phyloP scores from a whole-genome alignment of 768 basidiomycete genomes.

The Lactifluus hygrophoroides region DNA sequence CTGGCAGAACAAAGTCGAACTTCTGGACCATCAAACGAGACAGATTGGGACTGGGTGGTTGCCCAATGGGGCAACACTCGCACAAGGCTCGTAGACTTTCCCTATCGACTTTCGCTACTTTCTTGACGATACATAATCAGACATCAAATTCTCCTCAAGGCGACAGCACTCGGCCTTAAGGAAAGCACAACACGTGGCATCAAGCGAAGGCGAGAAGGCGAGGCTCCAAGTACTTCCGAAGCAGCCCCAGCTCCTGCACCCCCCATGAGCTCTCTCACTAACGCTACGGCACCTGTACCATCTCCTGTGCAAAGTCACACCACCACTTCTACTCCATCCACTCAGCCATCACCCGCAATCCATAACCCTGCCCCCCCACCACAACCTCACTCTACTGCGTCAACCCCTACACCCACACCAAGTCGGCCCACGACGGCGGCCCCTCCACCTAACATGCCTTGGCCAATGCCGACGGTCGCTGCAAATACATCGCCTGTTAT shows the following conservation, averaged over 20 bases:
- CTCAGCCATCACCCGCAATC: conserved; percentile 19
- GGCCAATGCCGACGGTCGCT: conserved; percentile 22
- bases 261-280: conserved; percentile 12
- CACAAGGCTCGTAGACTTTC: conserved; percentile 46
- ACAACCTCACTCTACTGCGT: conserved; percentile 10
- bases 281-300: conserved; percentile 1
- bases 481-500: conserved; percentile 20
- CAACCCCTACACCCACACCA: conserved; percentile 12
- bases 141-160: conserved; percentile 78
- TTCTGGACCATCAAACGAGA: conserved; percentile 37
- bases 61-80: conserved; percentile 65
- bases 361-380: conserved; percentile 9
- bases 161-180: conserved; percentile 69
- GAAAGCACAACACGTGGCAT: conserved; percentile 58
- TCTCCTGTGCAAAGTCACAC: conserved; percentile 19
- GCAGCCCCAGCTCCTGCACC: conserved; percentile 1
- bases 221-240: conserved; percentile 2
- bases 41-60: conserved; percentile 76
- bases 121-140: conserved; percentile 29
- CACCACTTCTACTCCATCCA: conserved; percentile 14
- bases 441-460: conserved; percentile 15
- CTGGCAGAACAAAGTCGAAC: conserved; percentile 59
- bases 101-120: neutral
- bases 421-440: conserved; percentile 13
- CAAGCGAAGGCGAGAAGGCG: conserved; percentile 47